Conservation (phyloP, 768 basidiomycete genomes). For the Tulasnella sp. region DNA sequence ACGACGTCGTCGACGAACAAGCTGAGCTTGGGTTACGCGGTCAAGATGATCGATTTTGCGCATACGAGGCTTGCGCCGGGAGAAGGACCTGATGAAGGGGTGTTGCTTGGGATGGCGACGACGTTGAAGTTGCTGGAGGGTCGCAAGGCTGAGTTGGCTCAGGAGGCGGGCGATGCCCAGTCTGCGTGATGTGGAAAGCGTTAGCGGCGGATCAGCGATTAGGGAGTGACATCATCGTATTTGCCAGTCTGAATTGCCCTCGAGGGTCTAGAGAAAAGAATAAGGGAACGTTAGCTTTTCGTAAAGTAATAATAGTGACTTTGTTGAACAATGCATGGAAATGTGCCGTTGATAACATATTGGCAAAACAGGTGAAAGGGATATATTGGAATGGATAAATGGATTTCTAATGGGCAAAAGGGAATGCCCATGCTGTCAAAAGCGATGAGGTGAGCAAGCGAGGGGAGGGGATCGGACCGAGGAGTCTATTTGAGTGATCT, state of each 20-base stretch:
- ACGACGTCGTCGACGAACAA: constrained; percentile 15
- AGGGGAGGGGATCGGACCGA: not conserved
- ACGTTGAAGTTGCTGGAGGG: constrained; percentile 48
- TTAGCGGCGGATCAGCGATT: not conserved
- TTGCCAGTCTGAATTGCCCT: no score
- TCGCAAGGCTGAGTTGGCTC: constrained; percentile 36
- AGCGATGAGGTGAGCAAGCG: not conserved
- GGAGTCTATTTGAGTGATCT: not conserved
- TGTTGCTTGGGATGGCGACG: constrained; percentile 63
- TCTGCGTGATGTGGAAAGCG: not conserved
- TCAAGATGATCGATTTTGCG: constrained; percentile 91
- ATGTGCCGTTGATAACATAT: no score
- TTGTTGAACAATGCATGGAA: no score
- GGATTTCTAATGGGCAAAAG: no score
- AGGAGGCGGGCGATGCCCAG: not conserved
- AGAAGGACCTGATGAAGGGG: constrained; percentile 66
- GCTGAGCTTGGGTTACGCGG: constrained; percentile 29
- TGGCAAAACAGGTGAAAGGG: no score
- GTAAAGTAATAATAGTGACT: no score
- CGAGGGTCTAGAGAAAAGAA: no score
- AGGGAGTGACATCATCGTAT: not conserved
- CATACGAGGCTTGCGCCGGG: constrained; percentile 63
- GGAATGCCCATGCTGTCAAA: not conserved
- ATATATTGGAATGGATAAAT: no score
- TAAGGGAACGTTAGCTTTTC: no score